These are phyloP conservation scores for Medicago arabica DNA, from an alignment of 306 rosid genomes.

Conservation along the genomic window DNA sequence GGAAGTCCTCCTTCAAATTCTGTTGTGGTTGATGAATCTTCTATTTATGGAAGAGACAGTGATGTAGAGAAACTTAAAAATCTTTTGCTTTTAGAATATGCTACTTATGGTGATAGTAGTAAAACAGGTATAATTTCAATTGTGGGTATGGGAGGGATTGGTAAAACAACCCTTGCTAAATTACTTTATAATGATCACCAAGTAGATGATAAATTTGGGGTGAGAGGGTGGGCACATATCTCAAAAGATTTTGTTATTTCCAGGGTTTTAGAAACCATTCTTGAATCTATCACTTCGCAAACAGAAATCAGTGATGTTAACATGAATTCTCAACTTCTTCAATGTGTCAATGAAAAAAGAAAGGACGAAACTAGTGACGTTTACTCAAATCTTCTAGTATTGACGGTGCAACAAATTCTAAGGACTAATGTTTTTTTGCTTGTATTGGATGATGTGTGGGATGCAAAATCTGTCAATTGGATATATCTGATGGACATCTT, in stretches of 20 bases:
- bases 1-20: constrained; percentile 11
- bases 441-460: neutral
- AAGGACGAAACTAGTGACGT: neutral
- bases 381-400: neutral
- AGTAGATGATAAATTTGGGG: neutral
- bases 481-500: neutral
- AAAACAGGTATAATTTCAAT: neutral
- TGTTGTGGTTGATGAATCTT: constrained; percentile 39
- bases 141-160: neutral
- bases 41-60: constrained; percentile 39
- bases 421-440: neutral
- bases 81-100: neutral
- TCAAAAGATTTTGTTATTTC: constrained; percentile 13
- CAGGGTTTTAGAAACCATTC: constrained; percentile 27
- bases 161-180: neutral
- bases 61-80: constrained; percentile 38
- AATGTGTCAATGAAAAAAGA: neutral
- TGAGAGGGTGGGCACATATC: neutral
- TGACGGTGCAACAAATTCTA: neutral
- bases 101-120: neutral
- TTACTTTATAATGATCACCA: neutral
- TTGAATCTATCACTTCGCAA: neutral
- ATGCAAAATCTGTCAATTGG: neutral
- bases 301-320: neutral
- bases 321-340: neutral